Evolutionary conservation across 192 early-diverging fungal genomes (phyloP), one percentile per base, ranked within the genome.

Genomic region (Entrophospora sp.): DNA sequence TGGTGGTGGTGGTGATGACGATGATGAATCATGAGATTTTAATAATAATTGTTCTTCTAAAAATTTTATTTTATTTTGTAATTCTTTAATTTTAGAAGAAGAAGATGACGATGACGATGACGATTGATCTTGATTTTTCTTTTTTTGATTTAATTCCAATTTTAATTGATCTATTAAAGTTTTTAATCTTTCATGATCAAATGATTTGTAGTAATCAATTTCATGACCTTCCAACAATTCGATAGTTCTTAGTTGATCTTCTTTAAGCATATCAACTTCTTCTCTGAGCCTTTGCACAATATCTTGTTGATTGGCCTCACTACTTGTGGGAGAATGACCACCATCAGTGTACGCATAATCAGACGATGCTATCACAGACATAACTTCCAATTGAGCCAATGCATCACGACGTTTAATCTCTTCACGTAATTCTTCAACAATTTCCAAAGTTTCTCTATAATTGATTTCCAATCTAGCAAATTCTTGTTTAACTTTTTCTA

Each of bases 391-490:
- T 35, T 30, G 53, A 1, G 53, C 53, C 9, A 57, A 14, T n/a
- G 24, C 53, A 5, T 57, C 53, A 57, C 53, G 53, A 2, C 5
- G 13, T 25, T 57, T 57, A 32, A 57, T 57, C 31, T 57, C 53
- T 12, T 57, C 27, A 2, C 53, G 30, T 16, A 57, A 28, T 57
- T 57, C 53, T 32, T 57, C 53, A 35, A 57, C 53, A 57, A 57
- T 57, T 31, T 57, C 53, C 6, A 57, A 14, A 6, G 24, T 35
- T 57, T 57, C 53, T 30, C 53, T 20, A 32, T 57, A 28, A 35
- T 20, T 57, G 25, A 57, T 57, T 5, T 57, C 53, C 9, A 32
- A 25, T 57, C 30, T 25, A 16, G 53, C 53, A 57, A 57, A 32
- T 35, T 57, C 53, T 57, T 57, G 24, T 5, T 35, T 32, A 34